Conservation (phyloP, 257 asterid species). For the Eustoma russellianum region DNA sequence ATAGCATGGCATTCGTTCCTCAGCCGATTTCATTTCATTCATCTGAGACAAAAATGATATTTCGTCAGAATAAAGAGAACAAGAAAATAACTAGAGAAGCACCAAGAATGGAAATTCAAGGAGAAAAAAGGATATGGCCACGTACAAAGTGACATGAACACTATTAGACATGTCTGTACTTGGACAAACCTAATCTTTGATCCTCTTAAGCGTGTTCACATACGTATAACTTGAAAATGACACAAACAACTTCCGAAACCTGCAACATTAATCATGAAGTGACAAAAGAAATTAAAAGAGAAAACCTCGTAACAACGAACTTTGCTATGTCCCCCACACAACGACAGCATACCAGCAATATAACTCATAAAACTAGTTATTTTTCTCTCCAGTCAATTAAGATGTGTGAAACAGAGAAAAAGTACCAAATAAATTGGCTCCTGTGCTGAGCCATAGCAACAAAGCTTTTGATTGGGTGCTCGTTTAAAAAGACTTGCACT, state of each 20-base stretch:
- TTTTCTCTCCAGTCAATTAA: not conserved
- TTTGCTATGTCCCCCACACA: no score
- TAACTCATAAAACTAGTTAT: not conserved
- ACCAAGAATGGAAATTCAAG: no score
- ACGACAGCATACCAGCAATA: not conserved
- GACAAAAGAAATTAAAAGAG: not conserved
- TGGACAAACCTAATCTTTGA: conserved; percentile 8
- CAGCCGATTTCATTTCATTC: no score
- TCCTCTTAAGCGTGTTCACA: conserved; percentile 58
- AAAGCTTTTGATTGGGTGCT: conserved; percentile 48
- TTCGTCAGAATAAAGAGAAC: no score
- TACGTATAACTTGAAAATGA: conserved; percentile 72
- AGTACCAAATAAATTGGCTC: conserved; percentile 92
- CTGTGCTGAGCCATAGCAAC: conserved; percentile 85
- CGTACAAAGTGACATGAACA: no score
- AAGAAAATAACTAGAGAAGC: no score
- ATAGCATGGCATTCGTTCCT: no score
- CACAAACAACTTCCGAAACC: conserved; percentile 88
- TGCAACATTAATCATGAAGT: conserved; percentile 22
- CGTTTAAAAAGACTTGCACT: conserved; percentile 54
- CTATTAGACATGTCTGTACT: no score
- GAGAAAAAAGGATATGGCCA: no score
- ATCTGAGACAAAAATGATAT: no score
- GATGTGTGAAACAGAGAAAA: not conserved
- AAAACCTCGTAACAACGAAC: not conserved